Conservation (phyloP, 495 filamentous ascomycete species). For the Trichoderma erinaceum region DNA sequence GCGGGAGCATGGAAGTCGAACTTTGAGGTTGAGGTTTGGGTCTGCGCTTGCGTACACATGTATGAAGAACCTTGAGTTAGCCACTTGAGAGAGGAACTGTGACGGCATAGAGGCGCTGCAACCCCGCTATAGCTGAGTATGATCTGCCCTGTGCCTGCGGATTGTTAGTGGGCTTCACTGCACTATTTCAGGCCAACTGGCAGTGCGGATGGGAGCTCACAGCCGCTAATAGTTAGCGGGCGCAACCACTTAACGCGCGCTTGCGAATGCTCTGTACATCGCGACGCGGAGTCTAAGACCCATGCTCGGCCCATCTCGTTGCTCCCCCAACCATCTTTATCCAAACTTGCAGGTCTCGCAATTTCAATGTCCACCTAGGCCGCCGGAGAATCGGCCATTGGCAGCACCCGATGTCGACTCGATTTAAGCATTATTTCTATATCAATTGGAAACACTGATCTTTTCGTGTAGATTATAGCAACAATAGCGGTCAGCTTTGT, state of each 20-base stretch:
- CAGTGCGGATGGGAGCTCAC: neutral
- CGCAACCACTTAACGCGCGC: constrained; percentile 10
- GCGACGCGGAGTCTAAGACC: neutral
- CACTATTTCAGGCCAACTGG: neutral
- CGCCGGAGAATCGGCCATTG: neutral
- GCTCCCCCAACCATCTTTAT: constrained; percentile 11
- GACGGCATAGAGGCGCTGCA: neutral
- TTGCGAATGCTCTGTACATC: neutral
- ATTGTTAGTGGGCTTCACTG: neutral
- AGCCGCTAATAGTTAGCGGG: neutral
- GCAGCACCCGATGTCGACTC: neutral
- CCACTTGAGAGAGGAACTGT: neutral
- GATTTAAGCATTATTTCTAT: neutral
- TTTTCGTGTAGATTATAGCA: neutral
- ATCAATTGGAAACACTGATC: neutral
- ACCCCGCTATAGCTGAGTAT: neutral
- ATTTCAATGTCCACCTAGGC: neutral
- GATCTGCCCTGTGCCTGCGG: neutral
- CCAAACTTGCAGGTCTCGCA: neutral
- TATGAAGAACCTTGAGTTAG: too few relatives aligned
- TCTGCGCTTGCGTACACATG: too few relatives aligned
- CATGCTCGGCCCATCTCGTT: neutral
- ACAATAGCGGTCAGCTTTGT: neutral
- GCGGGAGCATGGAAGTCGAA: neutral
- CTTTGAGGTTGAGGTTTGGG: neutral